These are phyloP conservation scores for Abrus precatorius DNA, from an alignment of 306 rosid species.

Conservation along the genomic window DNA sequence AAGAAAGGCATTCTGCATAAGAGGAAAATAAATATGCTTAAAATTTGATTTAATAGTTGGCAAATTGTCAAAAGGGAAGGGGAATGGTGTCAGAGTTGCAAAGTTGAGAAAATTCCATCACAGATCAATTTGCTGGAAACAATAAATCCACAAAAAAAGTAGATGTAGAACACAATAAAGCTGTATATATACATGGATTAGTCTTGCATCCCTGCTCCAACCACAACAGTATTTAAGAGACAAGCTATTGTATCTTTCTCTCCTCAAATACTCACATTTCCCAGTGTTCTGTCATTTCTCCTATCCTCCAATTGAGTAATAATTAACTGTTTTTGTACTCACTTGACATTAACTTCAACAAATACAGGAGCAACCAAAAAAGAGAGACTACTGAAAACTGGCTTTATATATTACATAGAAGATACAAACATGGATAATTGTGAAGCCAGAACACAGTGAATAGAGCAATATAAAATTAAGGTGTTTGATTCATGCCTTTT, in stretches of 20 bases:
- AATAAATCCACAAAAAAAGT: neutral
- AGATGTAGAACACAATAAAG: neutral
- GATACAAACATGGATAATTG: neutral
- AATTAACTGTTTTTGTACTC: neutral
- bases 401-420: neutral
- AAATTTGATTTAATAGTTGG: neutral
- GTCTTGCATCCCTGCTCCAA: neutral
- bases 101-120: neutral
- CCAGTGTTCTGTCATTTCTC: neutral
- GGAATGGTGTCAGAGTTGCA: neutral
- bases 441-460: neutral
- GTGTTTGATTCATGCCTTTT: neutral
- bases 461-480: neutral
- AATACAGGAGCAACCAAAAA: neutral
- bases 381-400: neutral
- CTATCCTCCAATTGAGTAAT: neutral
- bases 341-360: neutral
- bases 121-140: neutral
- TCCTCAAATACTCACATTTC: constrained; percentile 1
- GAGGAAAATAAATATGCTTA: neutral
- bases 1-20: constrained; percentile 58
- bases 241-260: neutral
- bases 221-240: neutral
- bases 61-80: neutral
- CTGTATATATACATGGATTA: neutral